Conservation (phyloP, 1,284 basidiomycete genomes). For the Leucoagaricus sp. region DNA sequence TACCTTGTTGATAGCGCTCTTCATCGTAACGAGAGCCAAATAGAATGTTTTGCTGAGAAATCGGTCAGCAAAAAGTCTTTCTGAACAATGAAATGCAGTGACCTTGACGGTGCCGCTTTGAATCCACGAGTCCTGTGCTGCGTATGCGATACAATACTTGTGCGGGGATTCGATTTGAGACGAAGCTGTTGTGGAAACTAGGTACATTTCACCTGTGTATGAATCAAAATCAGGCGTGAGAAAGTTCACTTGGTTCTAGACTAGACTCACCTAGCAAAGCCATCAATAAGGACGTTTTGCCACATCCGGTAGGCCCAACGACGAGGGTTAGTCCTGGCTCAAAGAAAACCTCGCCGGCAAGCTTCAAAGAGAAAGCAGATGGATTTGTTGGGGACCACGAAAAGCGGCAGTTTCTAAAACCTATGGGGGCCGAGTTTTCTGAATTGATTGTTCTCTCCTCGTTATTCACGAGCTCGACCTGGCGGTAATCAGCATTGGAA, state of each 20-base stretch:
- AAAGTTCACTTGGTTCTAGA: background rate
- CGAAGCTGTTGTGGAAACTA: constrained; percentile 47
- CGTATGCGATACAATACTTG: constrained; percentile 66
- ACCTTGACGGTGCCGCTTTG: constrained; percentile 41
- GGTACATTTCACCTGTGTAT: constrained; percentile 60
- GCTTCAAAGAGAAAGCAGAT: constrained; percentile 48
- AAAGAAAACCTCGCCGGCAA: constrained; percentile 55
- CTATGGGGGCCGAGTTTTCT: constrained; percentile 14
- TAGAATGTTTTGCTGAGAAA: constrained; percentile 68
- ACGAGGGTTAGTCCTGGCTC: constrained; percentile 49
- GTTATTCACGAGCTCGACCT: background rate
- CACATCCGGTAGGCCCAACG: constrained; percentile 13
- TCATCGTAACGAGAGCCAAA: constrained; percentile 78
- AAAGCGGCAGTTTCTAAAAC: constrained; percentile 22
- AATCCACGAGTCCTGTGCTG: constrained; percentile 80
- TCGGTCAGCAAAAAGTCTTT: background rate
- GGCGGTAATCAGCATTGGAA: background rate
- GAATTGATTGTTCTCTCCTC: background rate
- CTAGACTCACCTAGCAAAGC: constrained; percentile 14
- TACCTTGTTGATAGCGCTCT: constrained; percentile 68
- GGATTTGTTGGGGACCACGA: constrained; percentile 29
- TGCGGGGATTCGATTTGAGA: constrained; percentile 71
- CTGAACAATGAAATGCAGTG: no score
- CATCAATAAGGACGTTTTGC: constrained; percentile 16
- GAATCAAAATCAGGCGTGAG: background rate